Evolutionary conservation across 1,139 yeast genomes (phyloP), one percentile per base, ranked within the genome.

Genomic region (Debaryomyces sp.): DNA sequence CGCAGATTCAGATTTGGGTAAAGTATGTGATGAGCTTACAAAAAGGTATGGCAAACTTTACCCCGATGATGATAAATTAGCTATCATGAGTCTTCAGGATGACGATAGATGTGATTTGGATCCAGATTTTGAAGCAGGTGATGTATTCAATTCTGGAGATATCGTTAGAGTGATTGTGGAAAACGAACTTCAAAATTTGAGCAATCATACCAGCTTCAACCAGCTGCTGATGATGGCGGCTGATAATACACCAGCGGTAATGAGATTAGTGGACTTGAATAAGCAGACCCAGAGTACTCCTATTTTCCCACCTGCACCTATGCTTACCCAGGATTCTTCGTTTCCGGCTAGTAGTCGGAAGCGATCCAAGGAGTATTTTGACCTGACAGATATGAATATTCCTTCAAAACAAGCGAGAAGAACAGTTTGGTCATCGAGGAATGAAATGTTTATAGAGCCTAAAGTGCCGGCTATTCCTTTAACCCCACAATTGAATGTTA

Each of bases 71-170:
- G 77, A 72, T 2, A 73, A 77, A 0, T 61, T 87, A 13, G 71
- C 70, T 5, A 80, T 88, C 34, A 68, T 76, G 21, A 78, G 81
- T 44, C 66, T 87, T 8, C 94, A 87, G 60, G 92, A 88, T 61
- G 64, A 67, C 27, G 78, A 81, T 50, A 75, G 76, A 51, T 87
- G 91, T 58, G 96, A 89, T 62, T 68, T 89, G 54, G 96, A 88
- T 63, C 90, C 91, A 0, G 96, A 87, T 50, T 88, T 83, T 56
- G 53, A 65, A 4, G 85, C 84, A 0, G 77, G 77, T 7, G 89
- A 86, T 56, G 84, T 87, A 6, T 85, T 88, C 58, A 75, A 69
- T 29, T 70, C 75, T 24, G 82, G 81, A 37, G 85, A 81, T 53
- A 65, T 79, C 3, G 72, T 87, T 13, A 68, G 85, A 44, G 84